Conservation (phyloP, 257 asterid genomes). For the Gentiana macrophylla region DNA sequence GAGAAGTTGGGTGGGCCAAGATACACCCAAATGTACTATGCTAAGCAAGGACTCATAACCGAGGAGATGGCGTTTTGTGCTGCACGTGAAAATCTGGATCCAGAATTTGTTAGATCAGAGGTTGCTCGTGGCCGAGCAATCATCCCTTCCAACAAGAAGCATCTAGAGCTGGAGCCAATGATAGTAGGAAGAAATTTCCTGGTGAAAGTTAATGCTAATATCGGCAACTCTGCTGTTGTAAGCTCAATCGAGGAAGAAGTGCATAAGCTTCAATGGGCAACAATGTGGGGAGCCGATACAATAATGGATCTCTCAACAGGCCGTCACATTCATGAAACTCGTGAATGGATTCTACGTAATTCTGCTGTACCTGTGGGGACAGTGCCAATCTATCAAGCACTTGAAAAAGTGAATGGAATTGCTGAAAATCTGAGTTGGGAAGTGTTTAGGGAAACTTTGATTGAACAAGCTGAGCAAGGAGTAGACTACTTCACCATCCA, state of each 20-base stretch:
- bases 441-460: conserved; percentile 74
- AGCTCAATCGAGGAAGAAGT: conserved; percentile 98
- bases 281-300: conserved; percentile 99
- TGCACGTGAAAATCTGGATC: conserved; percentile 84
- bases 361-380: conserved; percentile 95
- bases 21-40: conserved; percentile 86
- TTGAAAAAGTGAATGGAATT: conserved; percentile 81
- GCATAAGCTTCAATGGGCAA: conserved; percentile 97
- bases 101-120: conserved; percentile 85
- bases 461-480: conserved; percentile 98
- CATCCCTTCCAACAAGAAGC: conserved; percentile 93
- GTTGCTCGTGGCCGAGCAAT: conserved; percentile 99
- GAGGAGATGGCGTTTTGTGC: conserved; percentile 96
- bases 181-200: conserved; percentile 89
- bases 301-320: conserved; percentile 97
- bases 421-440: conserved; percentile 95
- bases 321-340: conserved; percentile 90
- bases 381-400: conserved; percentile 90
- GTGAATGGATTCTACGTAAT: conserved; percentile 98
- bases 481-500: conserved; percentile 95
- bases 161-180: conserved; percentile 87
- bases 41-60: conserved; percentile 84
- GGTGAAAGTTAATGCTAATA: conserved; percentile 91
- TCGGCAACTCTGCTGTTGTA: conserved; percentile 89
- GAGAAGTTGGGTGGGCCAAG: conserved; percentile 75